Conservation (phyloP, 306 rosid species). For the Castanea crenata region DNA sequence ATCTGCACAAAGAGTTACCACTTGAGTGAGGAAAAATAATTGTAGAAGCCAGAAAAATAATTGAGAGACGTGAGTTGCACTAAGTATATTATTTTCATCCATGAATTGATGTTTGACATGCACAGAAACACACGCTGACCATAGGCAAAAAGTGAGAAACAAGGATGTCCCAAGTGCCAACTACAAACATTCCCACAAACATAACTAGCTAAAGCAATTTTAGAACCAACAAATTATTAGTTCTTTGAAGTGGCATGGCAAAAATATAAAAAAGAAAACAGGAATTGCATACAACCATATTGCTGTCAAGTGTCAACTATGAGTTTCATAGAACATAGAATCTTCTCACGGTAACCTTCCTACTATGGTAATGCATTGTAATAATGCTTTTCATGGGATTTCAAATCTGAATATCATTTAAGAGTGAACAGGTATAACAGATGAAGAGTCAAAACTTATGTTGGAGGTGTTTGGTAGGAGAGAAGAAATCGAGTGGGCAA, state of each 20-base stretch:
- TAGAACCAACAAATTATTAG: not conserved
- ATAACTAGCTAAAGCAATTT: too few species aligned
- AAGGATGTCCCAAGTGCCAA: not conserved
- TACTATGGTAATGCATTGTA: not conserved
- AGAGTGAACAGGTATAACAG: too few species aligned
- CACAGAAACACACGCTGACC: not conserved
- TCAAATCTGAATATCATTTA: not conserved
- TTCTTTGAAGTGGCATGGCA: too few species aligned
- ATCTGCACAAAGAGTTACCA: constrained; percentile 55
- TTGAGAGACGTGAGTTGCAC: not conserved
- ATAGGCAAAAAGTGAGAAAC: not conserved
- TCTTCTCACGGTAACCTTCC: not conserved
- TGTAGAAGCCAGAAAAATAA: not conserved
- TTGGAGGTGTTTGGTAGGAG: too few species aligned
- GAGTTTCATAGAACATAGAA: not conserved
- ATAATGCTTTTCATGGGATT: not conserved
- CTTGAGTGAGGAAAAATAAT: not conserved
- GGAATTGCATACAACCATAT: too few species aligned
- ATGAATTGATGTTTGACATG: not conserved
- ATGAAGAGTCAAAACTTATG: too few species aligned
- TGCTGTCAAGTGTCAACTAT: not conserved
- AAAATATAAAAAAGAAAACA: not conserved
- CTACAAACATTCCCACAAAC: too few species aligned
- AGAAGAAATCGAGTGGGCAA: too few species aligned
- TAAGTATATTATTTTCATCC: not conserved